These are phyloP conservation scores for Lolium multiflorum DNA, from an alignment of 176 grass and related monocot genomes.

Conservation along the genomic window DNA sequence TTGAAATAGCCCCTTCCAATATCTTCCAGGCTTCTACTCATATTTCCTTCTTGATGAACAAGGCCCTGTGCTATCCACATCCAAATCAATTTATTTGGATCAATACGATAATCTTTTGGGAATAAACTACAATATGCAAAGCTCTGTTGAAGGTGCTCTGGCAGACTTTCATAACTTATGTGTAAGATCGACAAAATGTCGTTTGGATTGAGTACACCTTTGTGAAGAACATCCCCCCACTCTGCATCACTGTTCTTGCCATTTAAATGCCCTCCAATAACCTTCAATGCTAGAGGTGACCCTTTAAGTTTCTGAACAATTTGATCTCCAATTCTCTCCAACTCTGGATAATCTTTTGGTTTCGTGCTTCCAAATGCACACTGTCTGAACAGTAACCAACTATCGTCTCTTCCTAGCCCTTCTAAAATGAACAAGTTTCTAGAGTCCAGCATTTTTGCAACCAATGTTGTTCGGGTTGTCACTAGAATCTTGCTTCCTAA, in stretches of 20 bases:
- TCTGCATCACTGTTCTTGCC: background rate
- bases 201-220: conserved; percentile 2
- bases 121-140: conserved; percentile 52
- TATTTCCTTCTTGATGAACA: conserved; percentile 11
- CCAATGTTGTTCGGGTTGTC: conserved; percentile 40
- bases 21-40: conserved; percentile 30
- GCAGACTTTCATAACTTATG: conserved; percentile 39
- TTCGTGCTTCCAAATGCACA: background rate
- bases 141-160: conserved; percentile 22
- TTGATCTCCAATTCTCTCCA: background rate
- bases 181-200: conserved; percentile 22
- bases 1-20: conserved; percentile 45
- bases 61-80: conserved; percentile 58
- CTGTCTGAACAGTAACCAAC: conserved; percentile 20
- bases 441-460: conserved; percentile 38
- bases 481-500: conserved; percentile 38
- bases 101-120: conserved; percentile 26
- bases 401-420: conserved; percentile 1
- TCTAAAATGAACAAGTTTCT: conserved; percentile 22
- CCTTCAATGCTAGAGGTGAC: conserved; percentile 35
- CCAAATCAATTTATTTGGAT: conserved; percentile 29
- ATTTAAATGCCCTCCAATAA: conserved; percentile 25
- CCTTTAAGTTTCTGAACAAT: conserved; percentile 46
- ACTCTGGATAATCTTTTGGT: background rate
- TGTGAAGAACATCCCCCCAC: conserved; percentile 31